phyloP scores from a whole-genome alignment of 192 early-diverging fungal genomes.

The Podila verticillata region DNA sequence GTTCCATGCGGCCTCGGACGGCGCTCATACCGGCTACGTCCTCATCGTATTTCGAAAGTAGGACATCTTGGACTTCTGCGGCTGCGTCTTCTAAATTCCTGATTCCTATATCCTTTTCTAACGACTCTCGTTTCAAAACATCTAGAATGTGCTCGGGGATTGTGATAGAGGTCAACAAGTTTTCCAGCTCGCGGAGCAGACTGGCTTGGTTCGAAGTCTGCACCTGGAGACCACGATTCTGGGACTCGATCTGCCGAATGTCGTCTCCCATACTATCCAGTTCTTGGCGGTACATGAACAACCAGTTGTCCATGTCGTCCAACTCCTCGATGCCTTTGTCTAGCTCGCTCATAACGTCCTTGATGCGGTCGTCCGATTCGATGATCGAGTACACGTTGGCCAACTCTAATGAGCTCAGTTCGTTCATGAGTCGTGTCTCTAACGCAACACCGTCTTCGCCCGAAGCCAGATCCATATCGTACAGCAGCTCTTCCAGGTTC shows the following conservation, averaged over 20 bases:
- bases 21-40: conserved; percentile 49
- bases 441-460: conserved; percentile 88
- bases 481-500: conserved; percentile 79
- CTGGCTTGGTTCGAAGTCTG: conserved; percentile 89
- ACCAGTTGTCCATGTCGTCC: conserved; percentile 88
- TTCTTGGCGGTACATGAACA: conserved; percentile 84
- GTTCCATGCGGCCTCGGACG: conserved; percentile 71
- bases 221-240: conserved; percentile 91
- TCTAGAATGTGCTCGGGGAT: conserved; percentile 70
- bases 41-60: conserved; percentile 67
- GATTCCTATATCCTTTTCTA: conserved; percentile 69
- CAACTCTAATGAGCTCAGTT: conserved; percentile 86
- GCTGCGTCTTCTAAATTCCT: conserved; percentile 72
- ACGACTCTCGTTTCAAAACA: conserved; percentile 69
- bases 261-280: conserved; percentile 78
- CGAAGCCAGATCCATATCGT: conserved; percentile 91
- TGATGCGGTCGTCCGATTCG: conserved; percentile 88
- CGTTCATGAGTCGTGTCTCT: conserved; percentile 83
- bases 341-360: conserved; percentile 81
- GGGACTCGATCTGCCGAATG: conserved; percentile 93
- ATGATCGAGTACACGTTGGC: conserved; percentile 97
- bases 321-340: conserved; percentile 85
- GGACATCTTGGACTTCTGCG: conserved; percentile 71
- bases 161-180: conserved; percentile 67
- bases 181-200: conserved; percentile 87